Evolutionary conservation across 2,329 filamentous ascomycete species (phyloP), one percentile per base, ranked within the genome.

Genomic region (Thelonectria rubi): DNA sequence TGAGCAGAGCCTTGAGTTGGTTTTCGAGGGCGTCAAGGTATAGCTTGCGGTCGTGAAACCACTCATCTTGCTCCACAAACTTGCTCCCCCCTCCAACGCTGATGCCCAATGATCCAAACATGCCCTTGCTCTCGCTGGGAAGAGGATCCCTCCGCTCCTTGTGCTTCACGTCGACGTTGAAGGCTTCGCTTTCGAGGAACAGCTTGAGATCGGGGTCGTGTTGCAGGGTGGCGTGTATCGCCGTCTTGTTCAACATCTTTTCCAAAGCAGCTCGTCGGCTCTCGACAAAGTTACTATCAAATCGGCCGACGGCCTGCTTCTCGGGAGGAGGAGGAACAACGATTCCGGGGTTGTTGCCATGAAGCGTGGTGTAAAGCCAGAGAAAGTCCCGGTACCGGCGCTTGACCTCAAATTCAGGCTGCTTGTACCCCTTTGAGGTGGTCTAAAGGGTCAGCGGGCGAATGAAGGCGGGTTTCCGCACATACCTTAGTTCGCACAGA

Each of bases 21-120:
- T 88, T 93, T 74, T 98, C 94, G 39, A 98, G 84, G 5, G 94
- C 94, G 75, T 99, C 95, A 11, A 99, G 86, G 74, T 99, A 99
- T 57, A 98, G 87, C 72, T 90, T 92, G 64, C 95, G 93, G 69
- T 99, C 95, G 71, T 99, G 94, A 80, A 99, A 99, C 95, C 94
- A 99, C 79, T 99, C 95, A 75, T 99, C 95, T 74, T 98, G 95
- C 78, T 99, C 95, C 40, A 99, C 88, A 79, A 99, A 99, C 77
- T 99, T 99, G 71, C 85, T 89, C 55, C 88, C 84, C 60, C 88
- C 86, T 30, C 94, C 91, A 24, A 94, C 88, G 65, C 85, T 91
- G 64, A 95, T 85, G 20, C 93, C 92, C 55, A 97, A 84, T 15
- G 90, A 92, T 71, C 93, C 92, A 70, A 98, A 87, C 81, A 98